Conservation (phyloP, 176 grass and related monocot species). For the Thalia dealbata region DNA sequence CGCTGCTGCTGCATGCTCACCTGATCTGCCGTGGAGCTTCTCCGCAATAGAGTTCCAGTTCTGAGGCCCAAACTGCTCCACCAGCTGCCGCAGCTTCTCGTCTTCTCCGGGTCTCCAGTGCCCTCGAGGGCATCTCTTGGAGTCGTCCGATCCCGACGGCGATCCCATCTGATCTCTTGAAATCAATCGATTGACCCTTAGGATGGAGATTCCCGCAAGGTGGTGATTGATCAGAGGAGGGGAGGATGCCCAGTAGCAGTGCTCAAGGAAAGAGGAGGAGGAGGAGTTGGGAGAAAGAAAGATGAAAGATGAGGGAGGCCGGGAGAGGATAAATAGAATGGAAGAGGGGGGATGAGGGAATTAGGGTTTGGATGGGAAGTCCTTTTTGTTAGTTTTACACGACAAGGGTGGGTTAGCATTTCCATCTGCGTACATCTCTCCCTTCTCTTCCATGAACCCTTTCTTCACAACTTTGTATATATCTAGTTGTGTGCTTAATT, state of each 20-base stretch:
- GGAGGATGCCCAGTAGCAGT: too few species aligned
- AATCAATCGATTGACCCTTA: neutral
- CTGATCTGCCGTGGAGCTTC: constrained; percentile 21
- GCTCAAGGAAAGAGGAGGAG: neutral
- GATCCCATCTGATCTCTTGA: neutral
- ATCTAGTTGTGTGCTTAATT: neutral
- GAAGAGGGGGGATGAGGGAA: neutral
- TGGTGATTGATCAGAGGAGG: neutral
- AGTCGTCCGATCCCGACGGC: neutral
- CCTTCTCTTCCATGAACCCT: neutral
- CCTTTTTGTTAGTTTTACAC: constrained; percentile 25
- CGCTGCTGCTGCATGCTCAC: too few species aligned
- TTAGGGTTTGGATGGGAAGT: constrained; percentile 23
- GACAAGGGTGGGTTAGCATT: constrained; percentile 10
- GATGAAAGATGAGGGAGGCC: too few species aligned
- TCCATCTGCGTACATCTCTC: neutral
- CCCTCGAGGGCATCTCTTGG: constrained; percentile 9
- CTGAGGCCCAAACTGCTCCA: constrained; percentile 21
- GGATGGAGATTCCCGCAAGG: too few species aligned
- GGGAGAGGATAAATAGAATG: neutral
- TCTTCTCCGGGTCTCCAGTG: constrained; percentile 20
- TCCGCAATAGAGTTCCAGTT: constrained; percentile 26
- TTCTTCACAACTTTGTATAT: neutral
- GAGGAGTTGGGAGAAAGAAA: neutral
- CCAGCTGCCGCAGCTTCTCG: constrained; percentile 15